These are phyloP conservation scores for Yamadazyma dushanensis DNA, from an alignment of 1,139 yeast genomes.

Conservation along the genomic window DNA sequence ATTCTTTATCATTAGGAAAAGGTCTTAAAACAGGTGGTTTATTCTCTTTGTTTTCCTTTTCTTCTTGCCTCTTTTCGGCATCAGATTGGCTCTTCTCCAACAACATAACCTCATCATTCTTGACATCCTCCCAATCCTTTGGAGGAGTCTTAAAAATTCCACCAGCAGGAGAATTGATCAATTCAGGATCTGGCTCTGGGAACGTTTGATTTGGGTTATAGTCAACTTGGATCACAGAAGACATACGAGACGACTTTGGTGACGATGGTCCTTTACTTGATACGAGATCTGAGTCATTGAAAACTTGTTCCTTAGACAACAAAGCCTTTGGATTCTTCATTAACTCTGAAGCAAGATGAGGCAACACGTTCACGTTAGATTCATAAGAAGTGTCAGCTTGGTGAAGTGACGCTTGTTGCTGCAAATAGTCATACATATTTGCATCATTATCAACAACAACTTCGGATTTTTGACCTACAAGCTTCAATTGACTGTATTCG, in stretches of 20 bases:
- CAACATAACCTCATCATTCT: constrained; percentile 5
- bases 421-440: constrained; percentile 29
- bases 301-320: constrained; percentile 35
- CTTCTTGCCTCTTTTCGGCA: not conserved
- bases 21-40: constrained; percentile 6
- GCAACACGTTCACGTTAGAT: constrained; percentile 21
- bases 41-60: constrained; percentile 9
- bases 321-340: constrained; percentile 36
- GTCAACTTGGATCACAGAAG: constrained; percentile 18
- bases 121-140: constrained; percentile 9
- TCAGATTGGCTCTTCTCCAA: not conserved
- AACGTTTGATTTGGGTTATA: constrained; percentile 17
- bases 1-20: not conserved
- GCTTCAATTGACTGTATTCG: constrained; percentile 40
- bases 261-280: constrained; percentile 11
- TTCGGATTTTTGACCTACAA: constrained; percentile 32
- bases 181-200: constrained; percentile 41
- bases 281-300: constrained; percentile 30
- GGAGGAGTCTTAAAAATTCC: constrained; percentile 32
- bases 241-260: constrained; percentile 17
- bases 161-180: constrained; percentile 21
- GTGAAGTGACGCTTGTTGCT: constrained; percentile 44
- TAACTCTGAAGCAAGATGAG: constrained; percentile 38
- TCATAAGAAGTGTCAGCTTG: constrained; percentile 29
- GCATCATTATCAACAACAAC: constrained; percentile 31